A percentile compares a stretch with the other conserved stretches of the same genome.
phyloP scores from a whole-genome alignment of 805 yeast genomes.

The Metschnikowia anglica region DNA sequence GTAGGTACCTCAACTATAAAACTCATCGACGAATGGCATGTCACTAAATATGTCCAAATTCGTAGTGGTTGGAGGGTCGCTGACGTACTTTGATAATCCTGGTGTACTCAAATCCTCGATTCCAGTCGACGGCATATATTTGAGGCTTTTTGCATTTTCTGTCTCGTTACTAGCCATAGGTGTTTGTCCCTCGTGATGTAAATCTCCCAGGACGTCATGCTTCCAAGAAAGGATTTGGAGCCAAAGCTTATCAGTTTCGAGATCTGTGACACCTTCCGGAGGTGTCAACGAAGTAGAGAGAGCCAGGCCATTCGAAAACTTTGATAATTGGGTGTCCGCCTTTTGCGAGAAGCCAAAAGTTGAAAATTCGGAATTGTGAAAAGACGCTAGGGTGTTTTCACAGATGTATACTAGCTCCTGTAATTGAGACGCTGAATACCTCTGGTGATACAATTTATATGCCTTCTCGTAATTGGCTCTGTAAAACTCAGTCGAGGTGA shows the following conservation, averaged over 20 bases:
- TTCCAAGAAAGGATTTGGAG: slow-evolving; percentile 33
- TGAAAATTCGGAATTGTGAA: slow-evolving; percentile 14
- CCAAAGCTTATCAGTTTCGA: slow-evolving; percentile 38
- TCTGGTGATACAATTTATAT: slow-evolving; percentile 14
- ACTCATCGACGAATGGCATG: slow-evolving; percentile 21
- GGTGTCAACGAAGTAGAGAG: slow-evolving; percentile 5
- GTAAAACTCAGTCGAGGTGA: slow-evolving; percentile 35
- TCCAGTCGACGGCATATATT: background rate
- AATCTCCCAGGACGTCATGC: slow-evolving; percentile 20
- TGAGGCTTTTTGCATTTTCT: background rate
- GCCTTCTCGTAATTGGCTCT: slow-evolving; percentile 22
- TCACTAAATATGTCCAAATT: slow-evolving; percentile 31
- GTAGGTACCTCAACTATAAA: background rate
- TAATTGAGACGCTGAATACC: slow-evolving; percentile 24
- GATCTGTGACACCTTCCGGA: slow-evolving; percentile 20
- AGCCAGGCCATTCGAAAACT: slow-evolving; percentile 1
- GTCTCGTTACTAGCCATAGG: background rate
- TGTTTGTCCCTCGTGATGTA: slow-evolving; percentile 3
- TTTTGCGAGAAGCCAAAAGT: slow-evolving; percentile 16
- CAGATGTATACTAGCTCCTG: slow-evolving; percentile 25
- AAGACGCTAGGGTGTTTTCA: slow-evolving; percentile 15
- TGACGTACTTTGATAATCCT: background rate
- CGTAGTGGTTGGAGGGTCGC: slow-evolving; percentile 1
- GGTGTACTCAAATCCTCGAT: background rate
- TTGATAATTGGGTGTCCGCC: slow-evolving; percentile 11